A percentile compares a stretch with the other conserved stretches of the same genome.
Evolutionary conservation across 257 asterid genomes (phyloP).

Genomic region (Cynanchum wilfordii): DNA sequence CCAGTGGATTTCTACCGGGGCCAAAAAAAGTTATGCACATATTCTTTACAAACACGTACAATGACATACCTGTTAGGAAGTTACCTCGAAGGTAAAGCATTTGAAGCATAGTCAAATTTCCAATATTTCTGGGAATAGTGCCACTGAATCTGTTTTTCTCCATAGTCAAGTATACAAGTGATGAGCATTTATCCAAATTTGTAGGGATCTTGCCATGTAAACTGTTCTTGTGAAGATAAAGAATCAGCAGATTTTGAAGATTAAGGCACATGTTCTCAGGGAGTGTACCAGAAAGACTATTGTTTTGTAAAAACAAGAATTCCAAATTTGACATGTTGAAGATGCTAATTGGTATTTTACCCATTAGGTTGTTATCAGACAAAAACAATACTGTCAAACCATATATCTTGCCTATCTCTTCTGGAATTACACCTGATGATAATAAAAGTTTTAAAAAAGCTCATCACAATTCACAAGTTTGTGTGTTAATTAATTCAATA

Average conservation of each 20-base stretch:
- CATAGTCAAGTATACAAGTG: neutral
- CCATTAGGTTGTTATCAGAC: slow-evolving; percentile 15
- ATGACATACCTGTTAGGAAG: neutral
- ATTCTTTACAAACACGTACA: too few species aligned
- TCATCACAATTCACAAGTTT: neutral
- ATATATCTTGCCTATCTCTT: slow-evolving; percentile 16
- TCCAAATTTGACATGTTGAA: slow-evolving; percentile 21
- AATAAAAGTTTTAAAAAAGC: neutral
- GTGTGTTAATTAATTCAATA: too few species aligned
- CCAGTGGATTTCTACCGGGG: too few species aligned
- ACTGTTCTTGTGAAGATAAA: neutral
- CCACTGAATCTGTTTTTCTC: slow-evolving; percentile 14
- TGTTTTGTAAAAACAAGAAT: neutral
- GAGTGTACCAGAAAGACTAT: slow-evolving; percentile 15
- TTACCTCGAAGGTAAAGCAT: neutral
- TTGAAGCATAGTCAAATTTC: slow-evolving; percentile 16
- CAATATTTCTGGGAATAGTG: slow-evolving; percentile 25
- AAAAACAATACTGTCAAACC: slow-evolving; percentile 14
- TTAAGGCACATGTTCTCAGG: slow-evolving; percentile 17
- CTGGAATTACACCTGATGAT: neutral
- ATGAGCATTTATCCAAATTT: neutral
- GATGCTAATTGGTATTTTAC: slow-evolving; percentile 14
- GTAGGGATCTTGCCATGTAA: neutral
- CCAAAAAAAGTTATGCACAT: too few species aligned
- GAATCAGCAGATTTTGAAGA: neutral